Conservation (phyloP, 345 rosid species). For the Populus tremula region DNA sequence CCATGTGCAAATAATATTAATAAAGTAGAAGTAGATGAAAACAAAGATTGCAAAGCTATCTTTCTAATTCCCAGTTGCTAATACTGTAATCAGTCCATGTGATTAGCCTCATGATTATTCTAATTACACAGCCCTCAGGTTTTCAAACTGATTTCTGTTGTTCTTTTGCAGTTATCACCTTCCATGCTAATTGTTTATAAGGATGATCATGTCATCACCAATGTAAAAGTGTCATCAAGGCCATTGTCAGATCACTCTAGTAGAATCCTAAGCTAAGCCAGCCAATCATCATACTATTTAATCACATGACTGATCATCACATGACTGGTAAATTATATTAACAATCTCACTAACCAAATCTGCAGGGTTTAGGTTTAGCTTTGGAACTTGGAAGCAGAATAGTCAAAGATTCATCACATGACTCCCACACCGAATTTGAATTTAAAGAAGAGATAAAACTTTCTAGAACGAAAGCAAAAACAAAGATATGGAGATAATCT, state of each 20-base stretch:
- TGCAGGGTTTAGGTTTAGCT: neutral
- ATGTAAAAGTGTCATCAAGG: neutral
- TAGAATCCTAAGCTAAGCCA: conserved; percentile 1
- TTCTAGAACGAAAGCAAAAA: too few species aligned
- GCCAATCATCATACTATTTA: neutral
- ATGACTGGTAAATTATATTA: neutral
- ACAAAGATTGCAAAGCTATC: neutral
- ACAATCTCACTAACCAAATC: neutral
- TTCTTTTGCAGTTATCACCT: neutral
- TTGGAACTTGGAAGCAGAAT: conserved; percentile 6
- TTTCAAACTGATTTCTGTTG: neutral
- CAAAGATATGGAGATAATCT: too few species aligned
- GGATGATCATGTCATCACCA: neutral
- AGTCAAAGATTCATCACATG: conserved; percentile 12
- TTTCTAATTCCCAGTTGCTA: neutral
- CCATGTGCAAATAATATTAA: neutral
- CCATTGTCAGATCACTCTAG: neutral
- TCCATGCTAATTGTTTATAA: neutral
- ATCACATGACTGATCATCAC: conserved; percentile 7
- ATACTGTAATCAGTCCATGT: neutral
- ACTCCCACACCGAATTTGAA: too few species aligned
- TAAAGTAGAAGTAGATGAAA: neutral
- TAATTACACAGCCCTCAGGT: neutral
- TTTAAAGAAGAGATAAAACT: neutral
- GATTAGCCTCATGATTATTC: neutral